Evolutionary conservation across 1,139 yeast species (phyloP), one percentile per base, ranked within the genome.

Genomic region (Taphrina confusa): DNA sequence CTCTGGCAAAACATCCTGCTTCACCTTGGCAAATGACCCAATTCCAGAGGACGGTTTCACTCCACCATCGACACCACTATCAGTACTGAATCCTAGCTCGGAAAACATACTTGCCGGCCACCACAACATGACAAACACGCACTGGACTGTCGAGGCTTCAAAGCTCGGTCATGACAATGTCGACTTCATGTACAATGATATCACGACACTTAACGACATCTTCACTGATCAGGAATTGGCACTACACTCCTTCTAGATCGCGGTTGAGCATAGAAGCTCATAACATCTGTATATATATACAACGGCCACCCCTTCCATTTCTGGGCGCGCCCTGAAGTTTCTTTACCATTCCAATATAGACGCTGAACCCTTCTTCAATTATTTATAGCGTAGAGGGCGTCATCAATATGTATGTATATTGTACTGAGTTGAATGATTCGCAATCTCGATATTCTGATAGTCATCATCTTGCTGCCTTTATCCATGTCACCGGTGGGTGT

Each of bases 41-140:
- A 27, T 36, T 18, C 36, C 33, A 4, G 45, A 25, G 12, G 42
- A 31, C 14, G 22, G 52, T 18, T 37, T 20, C 33, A 40, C 58
- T 8, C 51, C 58, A 5, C 58, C 58, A 8, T 30, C 51, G n/a
- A 42, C 51, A 4, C 58, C 58, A n/a, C 51, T 54, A 6, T 54
- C 45, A n/a, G 51, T 45, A n/a, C 49, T 54, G 45, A 31, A 12
- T 16, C 11, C 40, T 14, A 42, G 28, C 14, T 9, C 44, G 33
- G 34, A 42, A 23, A 54, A 54, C 44, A 33, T 22, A 8, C 57
- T 39, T 18, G 57, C 49, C 12, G 40, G 33, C 14, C 22, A 14
- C 37, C 20, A 28, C 18, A 33, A 16, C 40, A 31, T 28, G 30
- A 6, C 42, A 5, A n/a, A n/a, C n/a, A 9, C 25, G 20, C 28